Conservation (phyloP, 805 yeast genomes). For the Wickerhamomyces hampshirensis region DNA sequence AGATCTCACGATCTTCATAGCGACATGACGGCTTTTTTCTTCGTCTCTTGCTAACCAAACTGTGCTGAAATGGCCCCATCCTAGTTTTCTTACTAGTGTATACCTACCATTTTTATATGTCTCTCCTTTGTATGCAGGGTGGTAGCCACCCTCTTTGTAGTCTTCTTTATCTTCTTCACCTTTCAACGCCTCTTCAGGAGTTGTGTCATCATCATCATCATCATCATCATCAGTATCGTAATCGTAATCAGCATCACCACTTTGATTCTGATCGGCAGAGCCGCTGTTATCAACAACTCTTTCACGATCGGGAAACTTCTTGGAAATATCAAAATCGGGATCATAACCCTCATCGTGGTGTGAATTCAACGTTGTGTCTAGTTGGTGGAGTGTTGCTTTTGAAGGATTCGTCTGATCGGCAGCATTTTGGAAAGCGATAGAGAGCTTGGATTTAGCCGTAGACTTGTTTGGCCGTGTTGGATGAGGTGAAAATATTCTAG, state of each 20-base stretch:
- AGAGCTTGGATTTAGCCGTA: constrained; percentile 17
- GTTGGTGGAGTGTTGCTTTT: too few relatives aligned
- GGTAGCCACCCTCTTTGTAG: constrained; percentile 92
- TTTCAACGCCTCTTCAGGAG: constrained; percentile 31
- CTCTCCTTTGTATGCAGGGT: constrained; percentile 90
- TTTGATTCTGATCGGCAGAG: too few relatives aligned
- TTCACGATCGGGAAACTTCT: neutral
- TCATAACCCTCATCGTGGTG: too few relatives aligned
- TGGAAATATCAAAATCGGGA: too few relatives aligned
- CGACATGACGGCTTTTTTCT: constrained; percentile 71
- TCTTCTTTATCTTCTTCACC: constrained; percentile 87
- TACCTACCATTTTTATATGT: constrained; percentile 71
- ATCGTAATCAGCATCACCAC: neutral
- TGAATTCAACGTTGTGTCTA: constrained; percentile 8
- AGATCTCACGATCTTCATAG: constrained; percentile 89
- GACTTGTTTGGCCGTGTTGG: constrained; percentile 1
- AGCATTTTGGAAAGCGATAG: constrained; percentile 19
- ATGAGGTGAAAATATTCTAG: constrained; percentile 14
- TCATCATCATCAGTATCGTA: constrained; percentile 7
- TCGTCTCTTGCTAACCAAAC: constrained; percentile 81
- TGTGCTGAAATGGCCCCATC: constrained; percentile 98
- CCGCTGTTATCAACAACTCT: neutral
- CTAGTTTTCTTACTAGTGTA: constrained; percentile 79
- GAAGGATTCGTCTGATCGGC: too few relatives aligned
- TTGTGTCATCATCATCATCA: constrained; percentile 19